Evolutionary conservation across 192 early-diverging fungal species (phyloP).

Genomic region (Coemansia sp.): DNA sequence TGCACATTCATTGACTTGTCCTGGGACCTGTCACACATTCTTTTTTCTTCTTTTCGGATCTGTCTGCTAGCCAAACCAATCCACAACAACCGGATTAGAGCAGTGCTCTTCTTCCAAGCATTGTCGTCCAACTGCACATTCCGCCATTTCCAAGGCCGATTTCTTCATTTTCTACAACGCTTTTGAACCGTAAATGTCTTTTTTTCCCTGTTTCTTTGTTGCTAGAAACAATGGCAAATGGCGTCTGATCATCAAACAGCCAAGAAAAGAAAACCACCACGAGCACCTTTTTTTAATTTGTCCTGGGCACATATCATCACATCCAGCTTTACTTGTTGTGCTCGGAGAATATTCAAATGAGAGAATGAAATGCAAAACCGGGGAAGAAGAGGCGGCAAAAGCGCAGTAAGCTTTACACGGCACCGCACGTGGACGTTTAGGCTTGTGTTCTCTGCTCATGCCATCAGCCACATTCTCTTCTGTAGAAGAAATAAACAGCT

Average conservation of each 20-base stretch:
- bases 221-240: too few species aligned
- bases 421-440: background rate
- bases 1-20: too few species aligned
- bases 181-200: too few species aligned
- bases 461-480: background rate
- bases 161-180: background rate
- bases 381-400: background rate
- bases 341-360: constrained; percentile 3
- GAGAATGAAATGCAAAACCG: background rate
- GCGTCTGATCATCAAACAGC: background rate
- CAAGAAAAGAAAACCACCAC: constrained; percentile 5
- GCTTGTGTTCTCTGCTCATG: background rate
- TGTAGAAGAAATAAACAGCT: background rate
- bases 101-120: background rate
- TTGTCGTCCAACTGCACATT: background rate
- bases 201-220: too few species aligned
- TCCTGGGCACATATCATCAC: background rate
- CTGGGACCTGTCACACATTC: too few species aligned
- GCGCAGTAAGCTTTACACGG: background rate
- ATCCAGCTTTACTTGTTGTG: background rate
- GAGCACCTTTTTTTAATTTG: background rate
- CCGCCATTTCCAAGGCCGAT: background rate
- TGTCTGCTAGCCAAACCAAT: too few species aligned
- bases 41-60: too few species aligned
- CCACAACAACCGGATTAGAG: too few species aligned